A percentile compares a stretch with the other conserved stretches of the same genome.
phyloP scores from a whole-genome alignment of 2,329 filamentous ascomycete genomes.

The Zelopaecilomyces penicillatus region DNA sequence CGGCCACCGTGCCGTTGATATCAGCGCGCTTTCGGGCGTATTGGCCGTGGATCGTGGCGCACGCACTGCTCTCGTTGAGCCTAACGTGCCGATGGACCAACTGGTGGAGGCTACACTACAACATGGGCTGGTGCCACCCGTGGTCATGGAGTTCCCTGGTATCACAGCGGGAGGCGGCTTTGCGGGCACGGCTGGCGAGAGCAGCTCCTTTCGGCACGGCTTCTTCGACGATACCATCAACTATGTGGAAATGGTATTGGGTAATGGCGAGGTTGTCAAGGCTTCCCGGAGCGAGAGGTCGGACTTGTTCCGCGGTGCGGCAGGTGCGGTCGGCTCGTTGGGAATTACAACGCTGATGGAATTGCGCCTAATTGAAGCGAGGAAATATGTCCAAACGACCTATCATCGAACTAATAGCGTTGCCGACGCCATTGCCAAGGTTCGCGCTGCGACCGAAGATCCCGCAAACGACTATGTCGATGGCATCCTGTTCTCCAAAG shows the following conservation, averaged over 20 bases:
- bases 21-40: conserved; percentile 54
- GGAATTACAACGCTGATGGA: conserved; percentile 61
- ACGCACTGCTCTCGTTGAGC: conserved; percentile 60
- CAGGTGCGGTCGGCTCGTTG: conserved; percentile 59
- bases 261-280: conserved; percentile 53
- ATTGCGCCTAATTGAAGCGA: conserved; percentile 52
- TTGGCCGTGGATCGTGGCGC: conserved; percentile 49
- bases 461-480: conserved; percentile 60
- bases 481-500: conserved; percentile 56
- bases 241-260: conserved; percentile 60
- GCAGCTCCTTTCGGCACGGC: conserved; percentile 59
- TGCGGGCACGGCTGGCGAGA: conserved; percentile 64
- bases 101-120: conserved; percentile 57
- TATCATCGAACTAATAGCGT: conserved; percentile 48
- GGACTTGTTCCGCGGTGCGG: conserved; percentile 58
- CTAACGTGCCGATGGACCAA: conserved; percentile 67
- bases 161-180: conserved; percentile 67
- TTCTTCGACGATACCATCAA: conserved; percentile 61
- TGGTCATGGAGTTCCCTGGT: conserved; percentile 70
- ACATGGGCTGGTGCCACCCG: conserved; percentile 59
- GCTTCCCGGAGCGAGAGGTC: conserved; percentile 33
- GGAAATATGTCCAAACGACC: conserved; percentile 51
- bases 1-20: conserved; percentile 45
- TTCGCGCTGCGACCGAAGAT: conserved; percentile 38
- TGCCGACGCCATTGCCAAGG: conserved; percentile 36